phyloP scores from a whole-genome alignment of 768 basidiomycete genomes.

The Sutorius australiensis region DNA sequence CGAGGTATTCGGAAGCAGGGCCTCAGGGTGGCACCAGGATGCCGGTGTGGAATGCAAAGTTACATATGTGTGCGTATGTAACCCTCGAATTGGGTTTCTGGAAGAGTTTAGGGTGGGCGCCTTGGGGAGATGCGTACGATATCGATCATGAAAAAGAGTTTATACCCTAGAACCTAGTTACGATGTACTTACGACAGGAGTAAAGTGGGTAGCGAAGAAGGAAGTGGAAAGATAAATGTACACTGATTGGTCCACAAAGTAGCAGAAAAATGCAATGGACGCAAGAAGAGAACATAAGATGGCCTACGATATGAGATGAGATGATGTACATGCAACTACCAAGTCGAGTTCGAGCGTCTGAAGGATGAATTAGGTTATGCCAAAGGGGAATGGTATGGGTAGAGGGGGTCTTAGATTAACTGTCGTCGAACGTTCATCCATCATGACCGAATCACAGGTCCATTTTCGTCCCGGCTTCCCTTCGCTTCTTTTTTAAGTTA shows the following conservation, averaged over 20 bases:
- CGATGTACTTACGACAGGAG: neutral
- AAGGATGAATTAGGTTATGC: neutral
- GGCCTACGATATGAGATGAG: neutral
- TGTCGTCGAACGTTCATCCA: constrained; percentile 8
- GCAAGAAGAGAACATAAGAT: neutral
- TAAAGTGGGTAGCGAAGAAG: neutral
- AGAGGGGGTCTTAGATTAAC: neutral
- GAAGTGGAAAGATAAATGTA: neutral
- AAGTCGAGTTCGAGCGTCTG: neutral
- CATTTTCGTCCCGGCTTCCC: neutral
- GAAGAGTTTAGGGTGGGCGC: too few relatives aligned
- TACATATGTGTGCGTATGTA: too few relatives aligned
- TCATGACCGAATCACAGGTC: neutral
- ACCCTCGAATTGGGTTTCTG: too few relatives aligned
- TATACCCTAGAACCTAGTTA: neutral
- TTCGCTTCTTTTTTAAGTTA: neutral
- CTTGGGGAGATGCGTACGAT: neutral
- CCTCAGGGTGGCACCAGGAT: too few relatives aligned
- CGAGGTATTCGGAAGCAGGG: too few relatives aligned
- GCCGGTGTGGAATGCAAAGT: too few relatives aligned
- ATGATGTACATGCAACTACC: neutral
- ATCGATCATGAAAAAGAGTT: neutral
- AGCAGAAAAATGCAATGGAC: neutral
- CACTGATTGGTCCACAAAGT: neutral
- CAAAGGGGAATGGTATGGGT: neutral